Evolutionary conservation across 2,329 filamentous ascomycete species (phyloP), one percentile per base, ranked within the genome.

Genomic region (Fusarium proliferatum): DNA sequence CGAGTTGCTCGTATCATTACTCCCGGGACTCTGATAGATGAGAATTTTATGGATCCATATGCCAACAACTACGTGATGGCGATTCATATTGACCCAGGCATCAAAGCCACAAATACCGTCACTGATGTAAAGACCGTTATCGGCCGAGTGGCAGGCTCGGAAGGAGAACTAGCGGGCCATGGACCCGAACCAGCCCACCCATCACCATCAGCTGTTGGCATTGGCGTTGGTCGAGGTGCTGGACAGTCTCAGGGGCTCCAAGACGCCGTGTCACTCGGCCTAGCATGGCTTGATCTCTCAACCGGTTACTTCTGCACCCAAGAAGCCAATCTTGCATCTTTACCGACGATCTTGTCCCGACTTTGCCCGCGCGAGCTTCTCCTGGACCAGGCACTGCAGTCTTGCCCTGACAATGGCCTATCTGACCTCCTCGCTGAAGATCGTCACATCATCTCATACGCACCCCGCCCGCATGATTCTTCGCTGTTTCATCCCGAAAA

Each of bases 221-320:
- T 73, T 75, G 64, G 46, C 49, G 74, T 69, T 73, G 64, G 52
- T 63, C 59, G 48, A 53, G 53, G 52, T 62, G 58, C 39, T 55
- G 67, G 61, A 48, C 65, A 68, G 65, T 64, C 53, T 68, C 72
- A 67, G 66, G 64, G 57, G 64, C 56, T 60, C 55, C 71, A 67
- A 51, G 63, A 66, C 38, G 59, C 64, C 39, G 65, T 74, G 59
- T 82, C 83, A 51, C 85, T 97, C 64, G 96, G 96, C 6, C 85
- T 99, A 56, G 94, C 96, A 45, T 99, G 96, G 96, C 86, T 98
- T 52, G 96, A 99, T 82, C 84, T 98, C 33, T 98, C 96, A 13
- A 99, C 96, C 6, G 96, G 96, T 19, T 93, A 96, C 77, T 99
- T 99, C 82, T 94, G 91, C 78, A 97, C 95, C 1, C 95, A 98